Conservation (phyloP, 805 yeast species). For the Cyberlindnera maclurae region DNA sequence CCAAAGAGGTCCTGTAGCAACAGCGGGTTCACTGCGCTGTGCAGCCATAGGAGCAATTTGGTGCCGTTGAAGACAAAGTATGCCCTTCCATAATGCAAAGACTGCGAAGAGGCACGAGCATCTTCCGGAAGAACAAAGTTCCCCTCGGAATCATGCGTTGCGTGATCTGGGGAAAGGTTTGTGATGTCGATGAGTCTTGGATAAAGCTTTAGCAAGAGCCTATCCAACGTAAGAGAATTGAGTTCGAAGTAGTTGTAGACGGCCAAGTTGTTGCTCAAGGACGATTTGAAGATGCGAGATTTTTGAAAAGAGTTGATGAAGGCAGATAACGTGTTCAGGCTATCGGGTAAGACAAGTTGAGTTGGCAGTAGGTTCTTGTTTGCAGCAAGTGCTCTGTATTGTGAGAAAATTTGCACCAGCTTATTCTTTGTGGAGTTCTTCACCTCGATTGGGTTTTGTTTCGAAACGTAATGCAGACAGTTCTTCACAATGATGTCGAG, state of each 20-base stretch:
- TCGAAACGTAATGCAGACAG: slow-evolving; percentile 31
- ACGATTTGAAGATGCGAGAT: slow-evolving; percentile 46
- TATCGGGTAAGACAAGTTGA: slow-evolving; percentile 75
- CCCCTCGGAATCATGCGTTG: slow-evolving; percentile 35
- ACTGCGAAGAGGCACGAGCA: slow-evolving; percentile 35
- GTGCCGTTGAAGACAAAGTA: slow-evolving; percentile 71
- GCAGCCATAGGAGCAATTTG: slow-evolving; percentile 55
- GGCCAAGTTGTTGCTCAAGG: slow-evolving; percentile 53
- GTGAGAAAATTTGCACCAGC: slow-evolving; percentile 48
- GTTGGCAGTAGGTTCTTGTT: slow-evolving; percentile 40
- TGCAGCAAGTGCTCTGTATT: slow-evolving; percentile 44
- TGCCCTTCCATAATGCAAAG: slow-evolving; percentile 60
- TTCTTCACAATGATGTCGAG: slow-evolving; percentile 48
- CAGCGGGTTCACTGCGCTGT: slow-evolving; percentile 57
- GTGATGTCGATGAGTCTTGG: slow-evolving; percentile 78
- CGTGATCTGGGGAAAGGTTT: slow-evolving; percentile 51
- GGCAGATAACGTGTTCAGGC: slow-evolving; percentile 64
- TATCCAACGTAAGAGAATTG: slow-evolving; percentile 46
- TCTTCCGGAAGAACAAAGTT: slow-evolving; percentile 44
- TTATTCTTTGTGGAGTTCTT: slow-evolving; percentile 47
- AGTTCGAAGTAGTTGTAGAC: slow-evolving; percentile 45
- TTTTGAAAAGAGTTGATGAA: slow-evolving; percentile 66
- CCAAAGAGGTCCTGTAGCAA: slow-evolving; percentile 75
- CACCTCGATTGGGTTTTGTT: slow-evolving; percentile 39
- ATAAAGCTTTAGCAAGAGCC: slow-evolving; percentile 59